phyloP scores from a whole-genome alignment of 495 filamentous ascomycete genomes.

The Podospora pseudoanserina region DNA sequence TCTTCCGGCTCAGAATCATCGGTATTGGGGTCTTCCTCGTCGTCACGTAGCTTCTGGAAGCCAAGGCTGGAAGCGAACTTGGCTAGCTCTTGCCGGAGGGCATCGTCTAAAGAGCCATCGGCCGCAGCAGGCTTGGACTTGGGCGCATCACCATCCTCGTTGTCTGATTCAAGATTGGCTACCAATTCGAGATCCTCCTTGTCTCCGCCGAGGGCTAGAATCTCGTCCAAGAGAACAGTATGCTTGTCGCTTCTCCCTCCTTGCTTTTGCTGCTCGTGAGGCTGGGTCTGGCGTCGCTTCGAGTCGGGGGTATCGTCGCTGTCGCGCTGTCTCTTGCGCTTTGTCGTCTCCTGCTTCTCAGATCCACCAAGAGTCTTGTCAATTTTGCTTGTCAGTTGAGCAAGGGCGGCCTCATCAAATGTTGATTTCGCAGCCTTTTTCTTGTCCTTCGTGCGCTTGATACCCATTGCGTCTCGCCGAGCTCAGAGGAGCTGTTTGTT shows the following conservation, averaged over 20 bases:
- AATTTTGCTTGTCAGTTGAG: constrained; percentile 61
- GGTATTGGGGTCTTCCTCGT: constrained; percentile 31
- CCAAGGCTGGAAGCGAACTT: constrained; percentile 46
- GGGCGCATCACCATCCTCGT: constrained; percentile 49
- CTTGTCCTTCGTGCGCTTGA: constrained; percentile 24
- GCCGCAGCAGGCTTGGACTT: constrained; percentile 22
- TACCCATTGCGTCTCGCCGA: constrained; percentile 22
- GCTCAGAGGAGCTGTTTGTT: background rate
- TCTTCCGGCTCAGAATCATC: constrained; percentile 32
- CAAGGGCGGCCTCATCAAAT: constrained; percentile 59
- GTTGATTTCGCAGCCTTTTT: constrained; percentile 33
- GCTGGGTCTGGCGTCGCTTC: constrained; percentile 46
- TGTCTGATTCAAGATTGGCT: constrained; percentile 57
- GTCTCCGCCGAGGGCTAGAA: constrained; percentile 71
- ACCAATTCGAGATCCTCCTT: constrained; percentile 70
- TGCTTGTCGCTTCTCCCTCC: constrained; percentile 21
- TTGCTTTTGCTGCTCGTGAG: constrained; percentile 12
- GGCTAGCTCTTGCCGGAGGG: constrained; percentile 39
- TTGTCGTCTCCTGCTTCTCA: constrained; percentile 38
- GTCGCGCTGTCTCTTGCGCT: constrained; percentile 41
- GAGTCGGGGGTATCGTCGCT: constrained; percentile 38
- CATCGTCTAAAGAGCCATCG: constrained; percentile 35
- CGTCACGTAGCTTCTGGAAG: constrained; percentile 37
- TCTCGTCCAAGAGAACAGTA: constrained; percentile 59
- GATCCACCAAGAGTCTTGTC: constrained; percentile 45